Conservation (phyloP, 805 yeast species). For the Suhomyces sp. region DNA sequence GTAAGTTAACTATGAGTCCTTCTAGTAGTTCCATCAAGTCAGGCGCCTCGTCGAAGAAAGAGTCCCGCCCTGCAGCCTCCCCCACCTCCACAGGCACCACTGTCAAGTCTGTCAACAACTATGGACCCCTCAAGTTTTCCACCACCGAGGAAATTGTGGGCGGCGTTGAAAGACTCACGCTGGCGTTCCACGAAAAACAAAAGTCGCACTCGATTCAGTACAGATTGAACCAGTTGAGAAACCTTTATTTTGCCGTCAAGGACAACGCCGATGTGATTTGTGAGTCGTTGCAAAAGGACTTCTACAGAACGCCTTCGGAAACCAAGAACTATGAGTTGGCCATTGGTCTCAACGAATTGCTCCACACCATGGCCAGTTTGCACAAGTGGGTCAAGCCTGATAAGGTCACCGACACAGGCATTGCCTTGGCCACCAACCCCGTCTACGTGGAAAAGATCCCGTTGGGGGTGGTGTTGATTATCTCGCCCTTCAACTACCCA, state of each 20-base stretch:
- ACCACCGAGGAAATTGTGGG: constrained; percentile 46
- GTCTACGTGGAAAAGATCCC: constrained; percentile 37
- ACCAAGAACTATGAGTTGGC: constrained; percentile 57
- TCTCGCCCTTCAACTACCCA: constrained; percentile 84
- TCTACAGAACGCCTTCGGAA: constrained; percentile 63
- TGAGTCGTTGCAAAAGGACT: constrained; percentile 62
- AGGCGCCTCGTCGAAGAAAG: neutral
- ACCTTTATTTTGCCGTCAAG: constrained; percentile 58
- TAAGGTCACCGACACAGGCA: constrained; percentile 34
- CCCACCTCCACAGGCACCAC: neutral
- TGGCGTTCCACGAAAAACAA: constrained; percentile 42
- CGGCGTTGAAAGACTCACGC: constrained; percentile 41
- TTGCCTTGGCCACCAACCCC: constrained; percentile 28
- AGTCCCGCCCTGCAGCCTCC: neutral
- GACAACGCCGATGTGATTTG: constrained; percentile 55
- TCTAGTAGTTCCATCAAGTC: neutral
- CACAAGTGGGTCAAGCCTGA: constrained; percentile 60
- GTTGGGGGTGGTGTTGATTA: constrained; percentile 66
- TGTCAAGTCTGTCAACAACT: neutral
- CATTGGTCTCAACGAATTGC: constrained; percentile 51
- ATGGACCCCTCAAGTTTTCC: constrained; percentile 35
- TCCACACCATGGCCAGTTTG: constrained; percentile 56
- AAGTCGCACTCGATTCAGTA: constrained; percentile 50
- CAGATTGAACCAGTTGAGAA: constrained; percentile 62
- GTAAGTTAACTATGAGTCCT: too few relatives aligned